Evolutionary conservation across 441 rosid genomes (phyloP).

Genomic region (Euphorbia celastroides): DNA sequence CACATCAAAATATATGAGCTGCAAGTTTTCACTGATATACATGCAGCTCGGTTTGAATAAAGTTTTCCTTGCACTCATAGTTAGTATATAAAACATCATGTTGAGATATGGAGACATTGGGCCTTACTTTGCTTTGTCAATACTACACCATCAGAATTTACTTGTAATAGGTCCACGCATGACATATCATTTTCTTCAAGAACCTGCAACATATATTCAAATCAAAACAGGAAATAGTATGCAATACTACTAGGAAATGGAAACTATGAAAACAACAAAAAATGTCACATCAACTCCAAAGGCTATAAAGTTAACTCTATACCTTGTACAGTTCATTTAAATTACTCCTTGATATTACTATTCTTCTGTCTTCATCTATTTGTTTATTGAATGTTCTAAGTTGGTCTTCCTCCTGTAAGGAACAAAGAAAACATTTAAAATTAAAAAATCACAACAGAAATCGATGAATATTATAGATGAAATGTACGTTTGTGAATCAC

Average conservation of each 20-base stretch:
- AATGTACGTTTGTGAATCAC: neutral
- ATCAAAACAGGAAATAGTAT: neutral
- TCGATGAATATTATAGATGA: neutral
- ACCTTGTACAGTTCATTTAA: conserved; percentile 82
- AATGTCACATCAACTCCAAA: conserved; percentile 4
- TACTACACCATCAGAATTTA: conserved; percentile 76
- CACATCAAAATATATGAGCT: neutral
- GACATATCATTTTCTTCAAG: conserved; percentile 82
- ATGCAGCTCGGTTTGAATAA: neutral
- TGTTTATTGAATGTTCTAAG: conserved; percentile 76
- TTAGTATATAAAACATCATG: neutral
- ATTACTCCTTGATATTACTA: conserved; percentile 81
- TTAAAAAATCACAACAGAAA: neutral
- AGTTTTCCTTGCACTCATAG: neutral
- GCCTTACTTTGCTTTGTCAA: conserved; percentile 75
- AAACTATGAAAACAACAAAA: neutral
- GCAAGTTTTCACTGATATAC: neutral
- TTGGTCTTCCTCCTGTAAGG: conserved; percentile 71
- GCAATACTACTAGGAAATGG: neutral
- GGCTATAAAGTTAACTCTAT: conserved; percentile 16
- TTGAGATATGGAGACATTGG: conserved; percentile 7
- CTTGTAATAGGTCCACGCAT: conserved; percentile 64
- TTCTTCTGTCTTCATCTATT: conserved; percentile 84
- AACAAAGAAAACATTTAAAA: neutral
- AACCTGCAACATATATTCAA: conserved; percentile 44